Conservation (phyloP, 768 basidiomycete species). For the Boletus bicolor region DNA sequence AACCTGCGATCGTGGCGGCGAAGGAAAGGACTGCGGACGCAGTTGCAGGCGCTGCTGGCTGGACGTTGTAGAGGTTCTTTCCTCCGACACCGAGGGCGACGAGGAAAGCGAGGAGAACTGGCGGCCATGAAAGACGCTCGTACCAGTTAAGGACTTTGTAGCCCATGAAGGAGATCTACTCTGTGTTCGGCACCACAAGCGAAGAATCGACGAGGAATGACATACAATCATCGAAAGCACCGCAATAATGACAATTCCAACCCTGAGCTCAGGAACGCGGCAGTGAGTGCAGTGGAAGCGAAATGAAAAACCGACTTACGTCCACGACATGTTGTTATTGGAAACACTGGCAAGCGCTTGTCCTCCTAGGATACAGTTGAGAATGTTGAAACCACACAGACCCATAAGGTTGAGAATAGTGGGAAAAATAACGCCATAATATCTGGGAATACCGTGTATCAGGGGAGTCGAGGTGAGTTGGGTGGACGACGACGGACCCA, state of each 20-base stretch:
- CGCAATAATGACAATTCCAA: constrained; percentile 80
- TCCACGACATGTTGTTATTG: constrained; percentile 48
- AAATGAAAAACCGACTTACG: constrained; percentile 31
- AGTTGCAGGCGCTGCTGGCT: constrained; percentile 49
- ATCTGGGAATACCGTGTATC: constrained; percentile 29
- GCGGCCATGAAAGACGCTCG: constrained; percentile 74
- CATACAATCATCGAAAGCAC: constrained; percentile 59
- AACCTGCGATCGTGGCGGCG: constrained; percentile 68
- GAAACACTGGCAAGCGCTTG: constrained; percentile 61
- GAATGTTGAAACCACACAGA: constrained; percentile 60
- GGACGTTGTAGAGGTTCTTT: constrained; percentile 55
- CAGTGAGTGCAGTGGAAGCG: constrained; percentile 7
- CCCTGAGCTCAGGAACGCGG: constrained; percentile 36
- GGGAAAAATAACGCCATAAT: constrained; percentile 51
- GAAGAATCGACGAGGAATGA: constrained; percentile 11
- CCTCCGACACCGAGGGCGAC: constrained; percentile 73
- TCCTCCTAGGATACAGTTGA: constrained; percentile 68
- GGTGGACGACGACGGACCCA: constrained; percentile 44
- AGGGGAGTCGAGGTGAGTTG: constrained; percentile 11
- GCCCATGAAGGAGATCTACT: constrained; percentile 62
- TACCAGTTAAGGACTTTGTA: constrained; percentile 67
- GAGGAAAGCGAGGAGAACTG: constrained; percentile 69
- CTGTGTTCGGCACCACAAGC: neutral
- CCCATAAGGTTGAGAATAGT: constrained; percentile 58
- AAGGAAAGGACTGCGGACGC: constrained; percentile 58